phyloP scores from a whole-genome alignment of 108 stramenopile genomes.

The Nitzschia putrida region DNA sequence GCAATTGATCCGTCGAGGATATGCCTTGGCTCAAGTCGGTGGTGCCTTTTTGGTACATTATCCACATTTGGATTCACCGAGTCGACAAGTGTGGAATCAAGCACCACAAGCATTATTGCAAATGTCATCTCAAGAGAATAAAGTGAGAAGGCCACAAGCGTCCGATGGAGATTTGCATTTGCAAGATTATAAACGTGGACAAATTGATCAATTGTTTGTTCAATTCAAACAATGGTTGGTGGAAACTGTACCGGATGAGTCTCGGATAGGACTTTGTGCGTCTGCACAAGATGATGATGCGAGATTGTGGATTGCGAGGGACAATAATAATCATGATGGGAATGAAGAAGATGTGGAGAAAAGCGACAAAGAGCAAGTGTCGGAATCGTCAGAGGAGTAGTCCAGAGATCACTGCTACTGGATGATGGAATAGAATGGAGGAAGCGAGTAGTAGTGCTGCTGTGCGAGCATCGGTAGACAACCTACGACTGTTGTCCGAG shows the following conservation, averaged over 20 bases:
- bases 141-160: constrained; percentile 13
- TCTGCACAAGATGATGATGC: constrained; percentile 71
- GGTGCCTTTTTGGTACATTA: constrained; percentile 79
- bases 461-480: too few relatives aligned
- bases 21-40: constrained; percentile 58
- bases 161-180: constrained; percentile 39
- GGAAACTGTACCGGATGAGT: constrained; percentile 40
- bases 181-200: constrained; percentile 58
- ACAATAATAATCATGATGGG: constrained; percentile 9
- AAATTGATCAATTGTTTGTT: constrained; percentile 73
- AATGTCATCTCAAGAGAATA: not conserved
- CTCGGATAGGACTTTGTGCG: constrained; percentile 53
- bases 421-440: too few relatives aligned
- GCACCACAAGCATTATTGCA: constrained; percentile 38
- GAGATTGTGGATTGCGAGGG: constrained; percentile 64
- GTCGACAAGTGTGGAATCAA: constrained; percentile 73
- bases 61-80: constrained; percentile 72
- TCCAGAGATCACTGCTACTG: too few relatives aligned
- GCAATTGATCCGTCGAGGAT: constrained; percentile 69
- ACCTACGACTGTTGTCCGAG: too few relatives aligned
- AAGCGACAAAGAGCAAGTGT: not conserved
- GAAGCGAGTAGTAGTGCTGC: too few relatives aligned
- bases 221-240: constrained; percentile 71
- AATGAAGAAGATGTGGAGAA: not conserved
- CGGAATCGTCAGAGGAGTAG: not conserved